Percentiles rank a stretch among this genome's conserved stretches.
Evolutionary conservation across 192 early-diverging fungal species (phyloP).

Genomic region (Mortierella hygrophila): DNA sequence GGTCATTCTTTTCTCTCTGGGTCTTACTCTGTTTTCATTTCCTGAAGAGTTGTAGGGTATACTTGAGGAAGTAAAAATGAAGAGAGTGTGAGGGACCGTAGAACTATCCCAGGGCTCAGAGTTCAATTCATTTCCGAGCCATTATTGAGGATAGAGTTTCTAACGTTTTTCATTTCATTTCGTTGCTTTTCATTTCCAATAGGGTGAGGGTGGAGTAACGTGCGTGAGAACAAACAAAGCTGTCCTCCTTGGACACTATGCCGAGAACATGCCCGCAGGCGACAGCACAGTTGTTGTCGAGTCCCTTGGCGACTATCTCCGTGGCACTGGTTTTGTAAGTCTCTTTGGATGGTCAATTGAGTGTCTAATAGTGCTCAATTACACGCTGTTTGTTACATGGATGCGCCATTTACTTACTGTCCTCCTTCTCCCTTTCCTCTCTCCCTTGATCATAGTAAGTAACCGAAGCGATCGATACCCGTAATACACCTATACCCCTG

Average conservation of each 20-base stretch:
- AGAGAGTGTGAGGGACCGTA: neutral
- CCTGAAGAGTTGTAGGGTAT: neutral
- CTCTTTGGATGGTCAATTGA: neutral
- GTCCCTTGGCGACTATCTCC: slow-evolving; percentile 85
- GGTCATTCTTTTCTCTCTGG: neutral
- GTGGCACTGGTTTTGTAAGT: slow-evolving; percentile 72
- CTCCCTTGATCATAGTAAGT: no score
- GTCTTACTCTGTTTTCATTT: neutral
- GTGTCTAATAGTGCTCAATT: neutral
- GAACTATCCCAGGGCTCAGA: neutral
- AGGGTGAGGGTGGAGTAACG: slow-evolving; percentile 77
- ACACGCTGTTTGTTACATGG: neutral
- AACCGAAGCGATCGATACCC: no score
- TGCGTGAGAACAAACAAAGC: slow-evolving; percentile 86
- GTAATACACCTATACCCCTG: no score
- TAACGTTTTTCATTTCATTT: neutral
- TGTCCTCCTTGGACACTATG: slow-evolving; percentile 79
- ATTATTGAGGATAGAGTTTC: neutral
- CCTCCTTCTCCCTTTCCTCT: no score
- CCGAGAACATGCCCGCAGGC: slow-evolving; percentile 73
- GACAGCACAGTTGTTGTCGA: slow-evolving; percentile 82
- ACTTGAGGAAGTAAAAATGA: neutral
- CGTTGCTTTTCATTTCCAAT: slow-evolving; percentile 4
- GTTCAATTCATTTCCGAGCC: neutral
- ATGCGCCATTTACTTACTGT: neutral